Evolutionary conservation across 768 basidiomycete genomes (phyloP), one percentile per base, ranked within the genome.

Genomic region (Exsudoporus frostii): DNA sequence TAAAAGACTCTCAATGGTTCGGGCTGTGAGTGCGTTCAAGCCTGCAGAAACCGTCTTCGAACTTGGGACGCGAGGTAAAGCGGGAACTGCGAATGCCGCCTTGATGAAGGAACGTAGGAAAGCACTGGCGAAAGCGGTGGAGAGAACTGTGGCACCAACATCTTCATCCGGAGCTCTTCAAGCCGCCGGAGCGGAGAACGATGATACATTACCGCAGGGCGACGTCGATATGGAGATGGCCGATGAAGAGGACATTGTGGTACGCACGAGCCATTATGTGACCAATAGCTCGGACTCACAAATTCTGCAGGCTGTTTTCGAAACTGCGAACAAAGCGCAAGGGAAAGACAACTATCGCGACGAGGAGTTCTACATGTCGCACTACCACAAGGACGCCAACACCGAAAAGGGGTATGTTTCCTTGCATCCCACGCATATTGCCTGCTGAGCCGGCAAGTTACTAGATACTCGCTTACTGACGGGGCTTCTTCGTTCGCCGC

Each of bases 11-110:
- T 76, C 77, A 22, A 75, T 98, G 34, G 73, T 98, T 33, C 78
- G 79, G 30, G 79, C 79, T n/a, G 85, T 98, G 44, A 86, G 83
- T 58, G 76, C 88, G 6, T 98, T 97, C 76, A 80, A 75, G 22
- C 96, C 96, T 15, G 66, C 77, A 0, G 96, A 98, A 69, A 98
- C 95, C 0, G 86, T 97, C 30, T 87, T 98, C 55, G 96, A 98
- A 71, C 76, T 94, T 30, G 90, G 88, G 1, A 80, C 83, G 10
- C 84, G 91, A 60, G 88, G 87, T 3, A 80, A 78, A 63, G 67
- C 73, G 40, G 71, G 70, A 19, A 84, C 78, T 51, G 77, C 74
- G 3, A 85, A 83, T 48, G 80, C 85, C 3, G 74, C 80, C 30
- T 73, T 98, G 52, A 98, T 98, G 96, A 90, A 89, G 68, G 85